Evolutionary conservation across 345 rosid species (phyloP), one percentile per base, ranked within the genome.

Genomic region (Lagerstroemia speciosa): DNA sequence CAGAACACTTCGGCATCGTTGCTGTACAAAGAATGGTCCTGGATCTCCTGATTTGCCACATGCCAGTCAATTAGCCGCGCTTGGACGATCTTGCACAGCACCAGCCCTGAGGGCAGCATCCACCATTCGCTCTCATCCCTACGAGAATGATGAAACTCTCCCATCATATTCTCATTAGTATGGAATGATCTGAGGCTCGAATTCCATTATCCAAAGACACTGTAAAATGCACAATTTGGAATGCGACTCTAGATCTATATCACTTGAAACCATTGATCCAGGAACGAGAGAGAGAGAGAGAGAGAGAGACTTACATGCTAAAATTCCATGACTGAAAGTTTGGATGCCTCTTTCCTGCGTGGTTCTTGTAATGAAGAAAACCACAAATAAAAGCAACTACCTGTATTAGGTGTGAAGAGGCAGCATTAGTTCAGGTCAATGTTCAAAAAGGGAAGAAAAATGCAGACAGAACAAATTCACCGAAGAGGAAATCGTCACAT

Each of bases 101-200:
- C 37, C 78, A 90, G 77, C 60, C 95, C 96, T 5, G 81, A 79
- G 52, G 98, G 93, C 71, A 92, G 92, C 85, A 90, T 78, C 98
- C 98, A 92, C 98, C 96, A 92, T 75, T 87, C 98, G 38, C 93
- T 88, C 79, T 92, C 98, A 72, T 93, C 98, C 97, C 98, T 90
- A 71, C 16, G 22, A 31, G 48, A 30, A 50, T 43, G 8, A 63
- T 16, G n/a, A n/a, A 29, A 26, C 37, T 27, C 63, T 58, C 63
- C 33, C 17, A 10, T 58, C 63, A 58, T 30, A 58, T 30, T 27
- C 11, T 58, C 14, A 58, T 14, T 16, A 30, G 16, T 58, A 30
- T 3, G 63, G 63, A 30, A 58, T 12, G 29, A 58, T 3, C 3
- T 12, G 29, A 58, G 6, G 34, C 27, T 63, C 27, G 40, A 29